Evolutionary conservation across 495 filamentous ascomycete genomes (phyloP).

Genomic region (Geoglossum glabrum): DNA sequence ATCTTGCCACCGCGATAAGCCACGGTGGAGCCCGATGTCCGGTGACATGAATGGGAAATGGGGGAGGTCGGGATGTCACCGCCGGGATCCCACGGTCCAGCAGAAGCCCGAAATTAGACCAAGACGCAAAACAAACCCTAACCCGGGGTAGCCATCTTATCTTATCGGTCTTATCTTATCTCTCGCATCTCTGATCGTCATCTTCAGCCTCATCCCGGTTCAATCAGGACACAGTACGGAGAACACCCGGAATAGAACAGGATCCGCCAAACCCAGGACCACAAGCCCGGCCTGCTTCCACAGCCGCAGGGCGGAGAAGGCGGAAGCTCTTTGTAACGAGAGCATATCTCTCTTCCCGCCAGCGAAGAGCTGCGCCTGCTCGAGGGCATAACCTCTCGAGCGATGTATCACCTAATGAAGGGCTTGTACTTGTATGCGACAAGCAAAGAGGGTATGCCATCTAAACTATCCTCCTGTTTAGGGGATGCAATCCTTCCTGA

Average conservation of each 20-base stretch:
- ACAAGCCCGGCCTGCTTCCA: neutral
- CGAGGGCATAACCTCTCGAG: slow-evolving; percentile 9
- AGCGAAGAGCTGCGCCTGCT: neutral
- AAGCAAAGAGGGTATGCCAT: slow-evolving; percentile 62
- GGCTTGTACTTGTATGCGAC: slow-evolving; percentile 85
- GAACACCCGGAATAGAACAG: neutral
- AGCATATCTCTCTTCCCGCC: neutral
- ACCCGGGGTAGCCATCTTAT: neutral
- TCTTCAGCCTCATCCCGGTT: neutral
- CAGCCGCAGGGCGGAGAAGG: neutral
- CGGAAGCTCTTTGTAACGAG: neutral
- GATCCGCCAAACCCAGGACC: too few species aligned
- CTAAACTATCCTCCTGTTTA: neutral
- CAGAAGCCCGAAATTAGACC: neutral
- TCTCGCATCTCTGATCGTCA: neutral
- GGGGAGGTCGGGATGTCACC: neutral
- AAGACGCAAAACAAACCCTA: neutral
- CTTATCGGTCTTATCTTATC: neutral
- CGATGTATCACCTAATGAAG: slow-evolving; percentile 94
- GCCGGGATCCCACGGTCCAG: neutral
- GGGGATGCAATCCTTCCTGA: slow-evolving; percentile 1
- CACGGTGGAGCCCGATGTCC: neutral
- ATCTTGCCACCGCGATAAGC: neutral
- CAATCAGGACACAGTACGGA: neutral
- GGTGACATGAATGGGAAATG: neutral